A percentile compares a stretch with the other conserved stretches of the same genome.
phyloP scores from a whole-genome alignment of 2,329 filamentous ascomycete genomes.

The Arachnopeziza araneosa region DNA sequence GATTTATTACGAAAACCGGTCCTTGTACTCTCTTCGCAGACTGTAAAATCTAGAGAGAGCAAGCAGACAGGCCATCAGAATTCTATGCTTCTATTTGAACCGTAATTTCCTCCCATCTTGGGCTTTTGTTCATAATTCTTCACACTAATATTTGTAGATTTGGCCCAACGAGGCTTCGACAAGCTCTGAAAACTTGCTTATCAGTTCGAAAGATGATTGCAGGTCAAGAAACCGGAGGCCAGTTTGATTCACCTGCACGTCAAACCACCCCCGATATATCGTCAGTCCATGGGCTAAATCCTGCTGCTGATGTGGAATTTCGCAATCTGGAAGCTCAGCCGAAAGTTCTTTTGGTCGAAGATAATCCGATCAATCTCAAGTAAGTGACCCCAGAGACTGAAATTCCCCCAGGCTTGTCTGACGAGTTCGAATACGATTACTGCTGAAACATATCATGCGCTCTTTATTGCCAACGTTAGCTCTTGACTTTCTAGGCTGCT shows the following conservation, averaged over 20 bases:
- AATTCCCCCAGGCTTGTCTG: no score
- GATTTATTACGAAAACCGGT: not conserved
- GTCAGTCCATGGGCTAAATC: not conserved
- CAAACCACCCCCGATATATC: not conserved
- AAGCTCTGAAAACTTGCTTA: conserved; percentile 1
- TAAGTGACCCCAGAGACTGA: not conserved
- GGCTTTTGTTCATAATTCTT: not conserved
- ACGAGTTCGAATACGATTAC: no score
- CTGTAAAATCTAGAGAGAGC: not conserved
- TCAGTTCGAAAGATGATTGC: not conserved
- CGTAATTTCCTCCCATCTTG: not conserved
- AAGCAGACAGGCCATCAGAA: not conserved
- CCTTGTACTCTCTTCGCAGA: not conserved
- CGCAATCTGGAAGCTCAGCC: not conserved
- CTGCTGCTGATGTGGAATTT: not conserved
- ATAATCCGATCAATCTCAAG: conserved; percentile 34
- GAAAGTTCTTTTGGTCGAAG: conserved; percentile 29
- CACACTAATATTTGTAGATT: not conserved
- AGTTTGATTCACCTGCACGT: not conserved
- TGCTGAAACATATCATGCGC: no score
- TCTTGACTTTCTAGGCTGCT: conserved; percentile 14
- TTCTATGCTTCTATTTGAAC: conserved; percentile 1
- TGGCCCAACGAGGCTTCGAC: not conserved
- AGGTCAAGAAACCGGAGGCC: not conserved
- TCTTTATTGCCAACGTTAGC: not conserved